A percentile compares a stretch with the other conserved stretches of the same genome.
phyloP scores from a whole-genome alignment of 2,329 filamentous ascomycete species.

The Penicillium crustosum region DNA sequence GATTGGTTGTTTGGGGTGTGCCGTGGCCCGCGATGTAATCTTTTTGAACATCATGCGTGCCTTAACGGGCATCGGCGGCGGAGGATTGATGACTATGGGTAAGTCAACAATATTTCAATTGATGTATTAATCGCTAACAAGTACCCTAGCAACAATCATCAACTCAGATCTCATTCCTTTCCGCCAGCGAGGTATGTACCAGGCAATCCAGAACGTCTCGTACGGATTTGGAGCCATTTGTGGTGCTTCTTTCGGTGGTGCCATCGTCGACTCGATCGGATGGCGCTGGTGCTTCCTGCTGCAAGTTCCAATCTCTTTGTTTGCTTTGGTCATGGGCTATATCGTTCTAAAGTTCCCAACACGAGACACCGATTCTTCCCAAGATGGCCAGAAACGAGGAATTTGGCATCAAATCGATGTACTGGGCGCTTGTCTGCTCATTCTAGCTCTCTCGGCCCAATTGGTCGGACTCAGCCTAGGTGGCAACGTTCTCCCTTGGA shows the following conservation, averaged over 20 bases:
- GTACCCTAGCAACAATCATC: conserved; percentile 58
- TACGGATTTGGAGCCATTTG: conserved; percentile 64
- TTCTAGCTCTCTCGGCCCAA: conserved; percentile 59
- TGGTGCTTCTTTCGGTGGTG: conserved; percentile 47
- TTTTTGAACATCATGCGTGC: conserved; percentile 70
- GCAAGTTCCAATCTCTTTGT: conserved; percentile 59
- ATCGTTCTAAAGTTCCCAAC: conserved; percentile 54
- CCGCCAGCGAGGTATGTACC: conserved; percentile 69
- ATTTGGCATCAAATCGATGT: conserved; percentile 60
- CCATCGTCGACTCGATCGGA: conserved; percentile 46
- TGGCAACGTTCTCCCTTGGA: conserved; percentile 49
- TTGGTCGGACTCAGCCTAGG: conserved; percentile 48
- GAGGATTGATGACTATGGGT: conserved; percentile 66
- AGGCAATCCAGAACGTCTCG: conserved; percentile 62
- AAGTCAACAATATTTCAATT: background rate
- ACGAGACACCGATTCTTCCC: background rate
- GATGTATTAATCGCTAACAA: background rate
- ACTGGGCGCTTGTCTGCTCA: conserved; percentile 56
- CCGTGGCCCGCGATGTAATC: conserved; percentile 64
- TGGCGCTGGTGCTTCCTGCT: conserved; percentile 58
- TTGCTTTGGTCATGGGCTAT: conserved; percentile 56
- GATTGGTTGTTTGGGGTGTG: conserved; percentile 68
- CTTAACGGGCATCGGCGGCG: conserved; percentile 70
- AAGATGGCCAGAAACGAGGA: background rate
- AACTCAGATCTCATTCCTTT: conserved; percentile 73